Base-by-base conservation (phyloP, 2,329 filamentous ascomycete genomes). In the Colletotrichum spaethianum region DNA sequence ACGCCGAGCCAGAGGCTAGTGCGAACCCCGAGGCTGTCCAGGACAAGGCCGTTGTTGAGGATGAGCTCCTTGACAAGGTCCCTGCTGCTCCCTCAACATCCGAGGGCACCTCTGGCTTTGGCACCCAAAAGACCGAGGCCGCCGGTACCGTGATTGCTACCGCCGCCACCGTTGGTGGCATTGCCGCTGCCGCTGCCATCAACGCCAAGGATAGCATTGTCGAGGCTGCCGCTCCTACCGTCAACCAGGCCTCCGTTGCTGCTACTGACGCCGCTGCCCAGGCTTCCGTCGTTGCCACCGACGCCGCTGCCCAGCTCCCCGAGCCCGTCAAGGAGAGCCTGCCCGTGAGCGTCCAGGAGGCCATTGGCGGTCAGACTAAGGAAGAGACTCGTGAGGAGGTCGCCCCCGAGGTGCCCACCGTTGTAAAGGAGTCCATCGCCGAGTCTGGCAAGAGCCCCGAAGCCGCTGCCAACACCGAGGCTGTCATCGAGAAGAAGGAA, bases 401-500 rank as follows among this genome's bases (percentile, higher is more conserved):
- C 12, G 85, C 87, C 1, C 83, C 87, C 52, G 82, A 87, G 73
- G 88, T 90, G 7, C 89, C 90, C 65, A 78, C 79, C 33, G 84
- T 88, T 75, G 90, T 91, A 23, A 88, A 88, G 81, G 84, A 89
- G 75, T 90, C 89, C 9, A 87, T 91, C 59, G 79, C 82, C 48
- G 85, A 88, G 77, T 88, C 93, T 28, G 88, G 90, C 66, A 81
- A 87, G 77, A 86, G 85, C 73, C 92, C 93, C 11, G 94, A 96
- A 82, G 94, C 94, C 42, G 89, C 93, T 44, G 88, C 89, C 67
- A 92, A 91, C 81, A 85, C 90, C 1, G 86, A 87, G 67, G 93
- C 91, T 23, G 93, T 96, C 8, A 83, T 88, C 74, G 93, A 95
- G 76, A 96, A 96, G 89, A 90, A 89, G 80, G 87, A 86, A 12